Evolutionary conservation across 1,139 yeast species (phyloP), one percentile per base, ranked within the genome.

Genomic region (Kurtzmaniella natalensis): DNA sequence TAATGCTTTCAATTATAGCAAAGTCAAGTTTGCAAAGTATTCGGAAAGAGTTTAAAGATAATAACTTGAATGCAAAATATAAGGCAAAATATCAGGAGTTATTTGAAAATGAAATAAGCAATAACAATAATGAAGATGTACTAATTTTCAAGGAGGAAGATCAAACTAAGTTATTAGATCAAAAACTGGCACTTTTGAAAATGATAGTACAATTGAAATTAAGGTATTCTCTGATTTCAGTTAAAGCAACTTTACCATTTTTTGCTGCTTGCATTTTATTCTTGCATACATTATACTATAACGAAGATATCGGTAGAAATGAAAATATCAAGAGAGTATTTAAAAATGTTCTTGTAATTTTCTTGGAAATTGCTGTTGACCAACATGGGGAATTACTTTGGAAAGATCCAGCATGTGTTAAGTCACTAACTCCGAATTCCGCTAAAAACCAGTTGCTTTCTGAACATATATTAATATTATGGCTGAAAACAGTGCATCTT

Each of bases 381-480:
- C 31, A 27, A 7, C 34, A 29, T 7, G 13, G n/a, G 9, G 27
- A 60, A n/a, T 59, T 56, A 29, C 40, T 64, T 5, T 68, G 72
- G 72, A 56, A 53, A 31, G 63, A 61, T 38, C 74, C 72, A 1
- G 52, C 55, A 13, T 46, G 45, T 18, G 49, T 66, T n/a, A n/a
- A n/a, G n/a, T n/a, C n/a, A n/a, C n/a, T n/a, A n/a, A n/a, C n/a
- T n/a, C n/a, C n/a, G n/a, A n/a, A n/a, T n/a, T n/a, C n/a, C n/a
- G n/a, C n/a, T n/a, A n/a, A n/a, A n/a, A n/a, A n/a, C n/a, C n/a
- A n/a, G n/a, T n/a, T n/a, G n/a, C n/a, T n/a, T n/a, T n/a, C n/a
- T n/a, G n/a, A 61, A 3, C 66, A 64, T 36, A 37, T 65, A 14
- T 55, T 69, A 35, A 46, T 47, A 32, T 34, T 67, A 8, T 69